A percentile compares a stretch with the other conserved stretches of the same genome.
phyloP scores from a whole-genome alignment of 768 basidiomycete genomes.

The Imleria badia region DNA sequence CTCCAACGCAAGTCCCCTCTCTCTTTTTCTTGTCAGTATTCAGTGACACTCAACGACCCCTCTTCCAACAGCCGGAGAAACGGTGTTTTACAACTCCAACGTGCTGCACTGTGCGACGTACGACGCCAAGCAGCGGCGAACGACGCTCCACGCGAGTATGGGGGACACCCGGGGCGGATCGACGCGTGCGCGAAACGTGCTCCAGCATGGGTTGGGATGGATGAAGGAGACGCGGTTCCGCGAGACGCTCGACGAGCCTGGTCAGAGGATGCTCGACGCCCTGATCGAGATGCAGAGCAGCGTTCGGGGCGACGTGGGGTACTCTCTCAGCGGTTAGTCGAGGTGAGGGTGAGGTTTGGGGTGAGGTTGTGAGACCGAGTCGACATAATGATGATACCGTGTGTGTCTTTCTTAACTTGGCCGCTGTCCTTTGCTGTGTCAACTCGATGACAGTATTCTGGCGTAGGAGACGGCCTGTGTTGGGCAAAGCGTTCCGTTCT shows the following conservation, averaged over 20 bases:
- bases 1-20: constrained; percentile 48
- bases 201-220: constrained; percentile 74
- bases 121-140: constrained; percentile 45
- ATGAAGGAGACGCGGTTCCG: constrained; percentile 56
- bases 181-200: constrained; percentile 64
- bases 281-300: constrained; percentile 52
- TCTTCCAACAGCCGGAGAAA: constrained; percentile 54
- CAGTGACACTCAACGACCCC: background rate
- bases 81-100: constrained; percentile 79
- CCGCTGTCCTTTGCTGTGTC: too few species aligned
- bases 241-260: constrained; percentile 43
- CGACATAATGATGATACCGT: background rate
- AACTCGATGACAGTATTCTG: too few species aligned
- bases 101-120: constrained; percentile 76
- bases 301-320: constrained; percentile 44
- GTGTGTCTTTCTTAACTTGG: background rate
- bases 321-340: constrained; percentile 44
- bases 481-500: too few species aligned
- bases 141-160: constrained; percentile 70
- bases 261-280: constrained; percentile 58
- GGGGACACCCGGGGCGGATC: constrained; percentile 63
- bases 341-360: background rate
- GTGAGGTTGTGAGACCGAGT: background rate
- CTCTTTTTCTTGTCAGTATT: background rate
- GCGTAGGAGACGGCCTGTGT: too few species aligned